Evolutionary conservation across 345 rosid species (phyloP), one percentile per base, ranked within the genome.

Genomic region (Hibiscus syriacus): DNA sequence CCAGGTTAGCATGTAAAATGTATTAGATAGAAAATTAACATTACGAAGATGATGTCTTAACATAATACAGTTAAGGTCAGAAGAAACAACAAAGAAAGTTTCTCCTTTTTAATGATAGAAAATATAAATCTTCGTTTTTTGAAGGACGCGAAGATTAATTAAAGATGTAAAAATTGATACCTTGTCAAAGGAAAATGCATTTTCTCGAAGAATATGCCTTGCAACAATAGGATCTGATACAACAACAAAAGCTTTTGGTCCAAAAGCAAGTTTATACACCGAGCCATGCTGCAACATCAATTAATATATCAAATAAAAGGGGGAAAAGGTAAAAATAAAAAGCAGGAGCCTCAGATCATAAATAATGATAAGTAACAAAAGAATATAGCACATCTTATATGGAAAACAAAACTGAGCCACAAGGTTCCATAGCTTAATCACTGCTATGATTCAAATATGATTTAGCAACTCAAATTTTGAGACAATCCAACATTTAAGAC

Each of bases 171-270:
- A 67, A 30, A 20, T 43, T 3, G 38, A 70, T 71, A 88, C 98
- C 97, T 93, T 93, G 76, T 93, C 97, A 36, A 88, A 93, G 7
- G 92, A 86, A 82, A 93, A 93, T 1, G 96, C 86, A 55, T 89
- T 92, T 67, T 92, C 97, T 17, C 97, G 85, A 17, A 88, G 92
- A 55, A 93, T 78, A 77, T 90, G 86, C 74, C 94, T 83, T 48
- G 93, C 90, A 74, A 90, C 80, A 63, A 90, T 82, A 6, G 98
- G 94, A 79, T 93, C 98, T 1, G 98, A 93, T 72, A 90, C 88
- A 68, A 93, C 97, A 72, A 93, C 97, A 80, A 93, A 93, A 8
- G 98, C 90, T 73, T 93, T 93, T 46, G 97, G 98, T 46, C 98
- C 98, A 85, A 93, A 93, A 57, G 98, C 97, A 75, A 93, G 98